These are phyloP conservation scores for Phytophthora tubulina DNA, from an alignment of 352 stramenopile genomes.

Conservation along the genomic window DNA sequence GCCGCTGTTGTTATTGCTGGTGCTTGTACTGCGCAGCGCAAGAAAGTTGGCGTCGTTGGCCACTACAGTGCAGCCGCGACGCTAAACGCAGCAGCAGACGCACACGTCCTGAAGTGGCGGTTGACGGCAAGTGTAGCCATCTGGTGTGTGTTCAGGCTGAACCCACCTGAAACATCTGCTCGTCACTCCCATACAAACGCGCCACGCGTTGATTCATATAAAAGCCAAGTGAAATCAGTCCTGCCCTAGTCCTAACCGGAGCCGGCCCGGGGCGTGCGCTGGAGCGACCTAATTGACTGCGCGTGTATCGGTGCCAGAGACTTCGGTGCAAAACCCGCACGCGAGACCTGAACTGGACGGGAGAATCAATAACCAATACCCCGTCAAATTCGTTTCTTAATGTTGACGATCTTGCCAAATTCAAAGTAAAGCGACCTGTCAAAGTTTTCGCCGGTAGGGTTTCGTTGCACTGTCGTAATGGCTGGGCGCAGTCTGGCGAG, in stretches of 20 bases:
- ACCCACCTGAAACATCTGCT: conserved; percentile 29
- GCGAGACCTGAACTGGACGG: conserved; percentile 38
- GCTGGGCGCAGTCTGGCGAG: conserved; percentile 32
- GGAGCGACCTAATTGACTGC: conserved; percentile 46
- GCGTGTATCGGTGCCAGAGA: conserved; percentile 24
- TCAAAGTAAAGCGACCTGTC: background rate
- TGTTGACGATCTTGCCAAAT: background rate
- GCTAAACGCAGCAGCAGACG: no score
- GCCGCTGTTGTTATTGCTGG: no score
- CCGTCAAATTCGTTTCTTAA: background rate
- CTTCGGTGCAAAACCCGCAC: conserved; percentile 31
- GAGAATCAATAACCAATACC: conserved; percentile 1
- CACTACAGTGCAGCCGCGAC: background rate
- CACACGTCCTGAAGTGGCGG: no score
- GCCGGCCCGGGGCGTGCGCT: conserved; percentile 20
- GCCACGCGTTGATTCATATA: conserved; percentile 41
- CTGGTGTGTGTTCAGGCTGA: conserved; percentile 4
- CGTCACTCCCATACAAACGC: conserved; percentile 9
- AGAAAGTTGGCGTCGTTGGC: background rate
- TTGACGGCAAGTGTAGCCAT: conserved; percentile 12
- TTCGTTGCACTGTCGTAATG: conserved; percentile 42
- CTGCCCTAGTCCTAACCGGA: conserved; percentile 30
- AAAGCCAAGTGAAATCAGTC: conserved; percentile 39
- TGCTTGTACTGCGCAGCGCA: no score
- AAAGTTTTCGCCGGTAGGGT: conserved; percentile 4